A percentile compares a stretch with the other conserved stretches of the same genome.
Evolutionary conservation across 768 basidiomycete species (phyloP).

Genomic region (Strobilomyces dryophilus): DNA sequence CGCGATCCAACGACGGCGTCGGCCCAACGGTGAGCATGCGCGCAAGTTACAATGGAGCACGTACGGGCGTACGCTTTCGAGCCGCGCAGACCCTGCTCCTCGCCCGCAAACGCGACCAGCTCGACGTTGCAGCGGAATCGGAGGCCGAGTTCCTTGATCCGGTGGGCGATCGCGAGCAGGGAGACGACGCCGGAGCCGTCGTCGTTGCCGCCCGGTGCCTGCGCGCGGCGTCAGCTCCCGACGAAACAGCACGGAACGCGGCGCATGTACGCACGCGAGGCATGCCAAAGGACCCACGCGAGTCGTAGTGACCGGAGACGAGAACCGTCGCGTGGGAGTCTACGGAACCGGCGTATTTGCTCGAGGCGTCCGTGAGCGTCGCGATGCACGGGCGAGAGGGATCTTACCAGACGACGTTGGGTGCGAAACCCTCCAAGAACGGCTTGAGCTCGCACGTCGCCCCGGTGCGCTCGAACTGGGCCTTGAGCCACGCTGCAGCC

Average conservation of each 20-base stretch:
- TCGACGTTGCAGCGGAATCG: slow-evolving; percentile 75
- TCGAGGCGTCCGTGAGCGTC: background rate
- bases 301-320: slow-evolving; percentile 87
- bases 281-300: slow-evolving; percentile 86
- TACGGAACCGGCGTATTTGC: slow-evolving; percentile 52
- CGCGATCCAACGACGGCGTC: background rate
- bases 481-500: slow-evolving; percentile 46
- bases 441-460: slow-evolving; percentile 63
- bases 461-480: slow-evolving; percentile 67
- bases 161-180: slow-evolving; percentile 75
- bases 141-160: slow-evolving; percentile 62
- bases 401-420: slow-evolving; percentile 80
- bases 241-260: background rate
- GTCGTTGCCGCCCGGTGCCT: slow-evolving; percentile 54
- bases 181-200: slow-evolving; percentile 64
- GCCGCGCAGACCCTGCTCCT: slow-evolving; percentile 86
- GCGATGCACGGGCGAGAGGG: background rate
- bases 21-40: background rate
- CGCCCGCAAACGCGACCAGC: slow-evolving; percentile 82
- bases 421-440: slow-evolving; percentile 73
- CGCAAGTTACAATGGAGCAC: slow-evolving; percentile 23
- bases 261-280: slow-evolving; percentile 32
- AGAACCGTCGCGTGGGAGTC: slow-evolving; percentile 57
- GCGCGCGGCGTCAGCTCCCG: background rate
- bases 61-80: slow-evolving; percentile 75